phyloP scores from a whole-genome alignment of 257 asterid genomes.

The Handroanthus guayacan region DNA sequence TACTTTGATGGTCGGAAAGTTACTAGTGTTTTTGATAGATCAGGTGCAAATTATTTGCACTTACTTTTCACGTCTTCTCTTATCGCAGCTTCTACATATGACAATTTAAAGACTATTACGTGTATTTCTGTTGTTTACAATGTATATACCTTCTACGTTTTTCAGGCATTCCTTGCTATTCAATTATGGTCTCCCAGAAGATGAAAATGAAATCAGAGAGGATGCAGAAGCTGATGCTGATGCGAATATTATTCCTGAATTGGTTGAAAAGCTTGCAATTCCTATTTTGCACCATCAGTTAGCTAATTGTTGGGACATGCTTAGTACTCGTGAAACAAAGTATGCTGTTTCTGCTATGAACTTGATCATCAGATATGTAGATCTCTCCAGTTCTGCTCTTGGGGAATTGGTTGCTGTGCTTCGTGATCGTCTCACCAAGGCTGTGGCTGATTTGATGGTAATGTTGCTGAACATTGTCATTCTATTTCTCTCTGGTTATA shows the following conservation, averaged over 20 bases:
- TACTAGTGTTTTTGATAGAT: neutral
- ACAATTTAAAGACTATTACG: conserved; percentile 4
- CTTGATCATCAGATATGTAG: conserved; percentile 71
- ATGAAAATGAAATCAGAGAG: conserved; percentile 49
- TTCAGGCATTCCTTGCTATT: conserved; percentile 86
- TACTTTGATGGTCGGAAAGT: neutral
- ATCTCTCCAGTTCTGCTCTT: conserved; percentile 68
- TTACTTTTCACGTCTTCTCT: neutral
- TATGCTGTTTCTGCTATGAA: conserved; percentile 80
- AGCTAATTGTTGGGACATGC: conserved; percentile 82
- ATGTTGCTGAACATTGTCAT: conserved; percentile 23
- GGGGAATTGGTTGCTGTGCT: conserved; percentile 71
- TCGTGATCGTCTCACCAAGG: conserved; percentile 82
- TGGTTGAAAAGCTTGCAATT: conserved; percentile 87
- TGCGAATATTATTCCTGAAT: conserved; percentile 79
- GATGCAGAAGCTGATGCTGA: conserved; percentile 75
- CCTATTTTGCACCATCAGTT: conserved; percentile 87
- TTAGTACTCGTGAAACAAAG: conserved; percentile 82
- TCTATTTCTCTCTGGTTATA: neutral
- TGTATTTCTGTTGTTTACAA: neutral
- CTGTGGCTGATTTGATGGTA: conserved; percentile 81
- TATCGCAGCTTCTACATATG: conserved; percentile 1
- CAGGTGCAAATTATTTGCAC: neutral
- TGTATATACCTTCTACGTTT: conserved; percentile 12
- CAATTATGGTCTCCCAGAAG: conserved; percentile 74